Percentiles rank a stretch among this genome's conserved stretches.
phyloP scores from a whole-genome alignment of 257 asterid species.

The Solanum appendiculatum region DNA sequence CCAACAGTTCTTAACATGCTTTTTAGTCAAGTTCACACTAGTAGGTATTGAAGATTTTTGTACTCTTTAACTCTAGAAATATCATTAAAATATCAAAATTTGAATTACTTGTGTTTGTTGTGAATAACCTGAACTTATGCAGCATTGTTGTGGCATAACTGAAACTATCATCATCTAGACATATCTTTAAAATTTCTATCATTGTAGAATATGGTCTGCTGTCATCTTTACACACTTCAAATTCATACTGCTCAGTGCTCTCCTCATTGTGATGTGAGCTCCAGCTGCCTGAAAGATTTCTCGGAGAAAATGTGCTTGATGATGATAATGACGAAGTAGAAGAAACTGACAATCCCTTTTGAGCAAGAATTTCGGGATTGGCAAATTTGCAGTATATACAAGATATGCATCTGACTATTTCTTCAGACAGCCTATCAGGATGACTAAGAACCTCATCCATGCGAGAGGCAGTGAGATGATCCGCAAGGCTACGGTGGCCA shows the following conservation, averaged over 20 bases:
- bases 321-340: conserved; percentile 69
- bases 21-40: not conserved
- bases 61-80: not conserved
- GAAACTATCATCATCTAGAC: conserved; percentile 61
- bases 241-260: conserved; percentile 16
- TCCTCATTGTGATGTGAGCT: conserved; percentile 65
- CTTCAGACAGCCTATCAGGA: conserved; percentile 72
- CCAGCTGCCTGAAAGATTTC: conserved; percentile 68
- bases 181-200: conserved; percentile 45
- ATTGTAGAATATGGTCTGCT: conserved; percentile 31
- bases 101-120: not conserved
- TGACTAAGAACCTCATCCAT: conserved; percentile 25
- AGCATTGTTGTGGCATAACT: conserved; percentile 65
- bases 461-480: conserved; percentile 54
- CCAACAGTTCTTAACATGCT: not conserved
- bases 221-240: conserved; percentile 38
- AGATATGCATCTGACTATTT: conserved; percentile 61
- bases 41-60: not conserved
- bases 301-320: conserved; percentile 74
- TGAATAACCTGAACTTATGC: conserved; percentile 63
- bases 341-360: conserved; percentile 50
- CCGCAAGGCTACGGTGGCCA: conserved; percentile 55
- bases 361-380: conserved; percentile 15
- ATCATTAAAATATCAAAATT: not conserved
- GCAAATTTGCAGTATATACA: conserved; percentile 81